Evolutionary conservation across 495 filamentous ascomycete genomes (phyloP), one percentile per base, ranked within the genome.

Genomic region (Jackrogersella minutella): DNA sequence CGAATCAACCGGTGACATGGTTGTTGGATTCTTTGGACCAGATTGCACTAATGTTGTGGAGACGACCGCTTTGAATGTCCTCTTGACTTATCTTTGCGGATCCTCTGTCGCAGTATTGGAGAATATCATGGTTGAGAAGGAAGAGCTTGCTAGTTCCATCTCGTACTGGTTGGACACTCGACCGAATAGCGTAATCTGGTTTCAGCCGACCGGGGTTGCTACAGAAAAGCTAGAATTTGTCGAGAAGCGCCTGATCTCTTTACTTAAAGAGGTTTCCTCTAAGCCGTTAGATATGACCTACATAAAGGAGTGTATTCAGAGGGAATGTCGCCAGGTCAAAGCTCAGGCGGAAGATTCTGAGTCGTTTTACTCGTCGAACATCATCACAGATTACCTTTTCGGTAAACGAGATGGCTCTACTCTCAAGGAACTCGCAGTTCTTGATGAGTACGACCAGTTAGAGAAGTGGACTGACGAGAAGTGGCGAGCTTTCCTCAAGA

Each of bases 91-190:
- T 69, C 83, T 99, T 16, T 90, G 90, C 53, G 94, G 93, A 11
- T 98, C 95, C 2, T 95, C 95, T 3, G 92, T 96, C 1, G 94
- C 93, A 1, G 80, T 98, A 11, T 79, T 99, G 14, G 94, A 98
- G 62, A 97, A 97, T 66, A 86, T 86, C 16, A 83, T 99, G 54
- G 95, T 99, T 8, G 96, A 99, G 70, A 93, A 90, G 69, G 93
- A 98, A 73, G 90, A 96, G 62, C 82, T 97, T 55, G 91, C 92
- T 9, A 97, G 93, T 78, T 89, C 86, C 2, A 86, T 97, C 6
- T 85, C 86, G 28, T 92, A 89, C 71, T 85, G 84, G 69, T 89
- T 84, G 41, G 93, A 97, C 50, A 79, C 85, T 31, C 87, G 92
- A 34, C 92, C 92, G n/a, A 88, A 88, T 66, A 88, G 87, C 21